A percentile compares a stretch with the other conserved stretches of the same genome.
Evolutionary conservation across 495 filamentous ascomycete species (phyloP).

Genomic region (Talaromyces proteolyticus): DNA sequence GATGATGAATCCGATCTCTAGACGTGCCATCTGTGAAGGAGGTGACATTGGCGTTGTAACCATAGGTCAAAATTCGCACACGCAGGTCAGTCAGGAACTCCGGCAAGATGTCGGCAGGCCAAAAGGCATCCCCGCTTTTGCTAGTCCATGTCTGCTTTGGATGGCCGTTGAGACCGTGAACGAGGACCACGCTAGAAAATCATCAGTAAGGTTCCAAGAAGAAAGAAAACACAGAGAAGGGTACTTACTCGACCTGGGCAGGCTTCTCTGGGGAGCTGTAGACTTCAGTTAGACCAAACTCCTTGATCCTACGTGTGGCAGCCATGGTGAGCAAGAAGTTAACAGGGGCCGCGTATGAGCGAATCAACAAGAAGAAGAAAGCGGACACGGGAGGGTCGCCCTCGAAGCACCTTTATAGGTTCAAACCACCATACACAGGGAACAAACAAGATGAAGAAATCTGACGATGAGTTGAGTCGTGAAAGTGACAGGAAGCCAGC

Average conservation of each 20-base stretch:
- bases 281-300: conserved; percentile 65
- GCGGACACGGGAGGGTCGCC: too few relatives aligned
- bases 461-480: too few relatives aligned
- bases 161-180: conserved; percentile 80
- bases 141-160: conserved; percentile 72
- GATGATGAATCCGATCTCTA: conserved; percentile 73
- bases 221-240: background rate
- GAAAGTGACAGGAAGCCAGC: background rate
- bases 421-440: too few relatives aligned
- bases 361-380: too few relatives aligned
- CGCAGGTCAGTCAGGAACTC: conserved; percentile 51
- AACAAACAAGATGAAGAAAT: too few relatives aligned
- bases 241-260: conserved; percentile 44
- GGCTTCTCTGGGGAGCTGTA: conserved; percentile 47
- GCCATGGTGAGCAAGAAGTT: background rate
- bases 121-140: conserved; percentile 58
- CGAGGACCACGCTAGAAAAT: conserved; percentile 52
- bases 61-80: conserved; percentile 73
- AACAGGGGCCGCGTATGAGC: too few relatives aligned
- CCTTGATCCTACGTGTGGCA: conserved; percentile 40
- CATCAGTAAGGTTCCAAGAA: background rate
- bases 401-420: too few relatives aligned
- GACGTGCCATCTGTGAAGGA: conserved; percentile 54
- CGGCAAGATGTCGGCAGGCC: conserved; percentile 72
- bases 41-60: conserved; percentile 77